Conservation (phyloP, 2,329 filamentous ascomycete genomes). For the Stachybotrys chartarum region DNA sequence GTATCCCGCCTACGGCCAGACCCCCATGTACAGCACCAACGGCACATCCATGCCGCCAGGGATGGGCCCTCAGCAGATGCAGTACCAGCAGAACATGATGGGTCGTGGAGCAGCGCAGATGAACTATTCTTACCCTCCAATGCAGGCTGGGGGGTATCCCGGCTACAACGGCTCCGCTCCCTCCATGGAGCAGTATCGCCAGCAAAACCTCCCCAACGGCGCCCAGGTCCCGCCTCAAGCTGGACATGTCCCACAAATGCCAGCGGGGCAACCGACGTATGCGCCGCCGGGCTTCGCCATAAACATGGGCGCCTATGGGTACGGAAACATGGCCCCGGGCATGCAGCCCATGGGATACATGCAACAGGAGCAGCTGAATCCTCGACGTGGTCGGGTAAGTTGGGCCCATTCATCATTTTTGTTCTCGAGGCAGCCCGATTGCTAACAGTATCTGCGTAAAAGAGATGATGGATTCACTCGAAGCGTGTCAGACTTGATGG, state of each 20-base stretch:
- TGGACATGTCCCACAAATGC: slow-evolving; percentile 33
- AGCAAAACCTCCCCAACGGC: slow-evolving; percentile 41
- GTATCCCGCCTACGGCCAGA: slow-evolving; percentile 44
- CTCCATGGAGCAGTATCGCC: slow-evolving; percentile 49
- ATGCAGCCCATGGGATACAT: slow-evolving; percentile 44
- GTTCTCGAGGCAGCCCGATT: too few species aligned
- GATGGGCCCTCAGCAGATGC: slow-evolving; percentile 46
- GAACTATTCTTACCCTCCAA: slow-evolving; percentile 48
- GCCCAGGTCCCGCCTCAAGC: slow-evolving; percentile 42
- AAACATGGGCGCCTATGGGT: slow-evolving; percentile 37
- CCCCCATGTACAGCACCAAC: slow-evolving; percentile 42
- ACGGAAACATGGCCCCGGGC: slow-evolving; percentile 31
- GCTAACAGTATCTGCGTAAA: too few species aligned
- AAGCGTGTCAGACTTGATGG: not conserved
- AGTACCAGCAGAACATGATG: slow-evolving; percentile 54
- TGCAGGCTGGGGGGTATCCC: slow-evolving; percentile 46
- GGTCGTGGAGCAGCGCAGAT: slow-evolving; percentile 44
- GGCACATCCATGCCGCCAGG: slow-evolving; percentile 37
- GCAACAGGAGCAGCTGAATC: slow-evolving; percentile 47
- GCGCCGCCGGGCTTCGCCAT: slow-evolving; percentile 44
- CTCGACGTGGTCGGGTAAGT: slow-evolving; percentile 53
- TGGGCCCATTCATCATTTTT: not conserved
- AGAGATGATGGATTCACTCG: not conserved
- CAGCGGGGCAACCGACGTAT: slow-evolving; percentile 34
- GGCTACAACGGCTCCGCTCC: slow-evolving; percentile 42